phyloP scores from a whole-genome alignment of 2,329 filamentous ascomycete species.

The Stylonectria norvegica region DNA sequence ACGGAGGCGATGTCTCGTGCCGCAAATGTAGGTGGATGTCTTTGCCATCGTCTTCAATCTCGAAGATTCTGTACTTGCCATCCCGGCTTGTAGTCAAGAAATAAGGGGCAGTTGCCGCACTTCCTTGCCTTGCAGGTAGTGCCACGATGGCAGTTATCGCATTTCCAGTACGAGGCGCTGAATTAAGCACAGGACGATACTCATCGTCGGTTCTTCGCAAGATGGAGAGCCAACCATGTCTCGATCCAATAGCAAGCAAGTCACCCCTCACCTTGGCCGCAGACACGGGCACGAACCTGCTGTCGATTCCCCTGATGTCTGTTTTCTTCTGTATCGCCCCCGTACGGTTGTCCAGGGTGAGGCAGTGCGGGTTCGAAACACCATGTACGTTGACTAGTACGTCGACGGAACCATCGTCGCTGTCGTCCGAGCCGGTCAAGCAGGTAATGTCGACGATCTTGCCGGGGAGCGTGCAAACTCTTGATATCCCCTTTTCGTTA shows the following conservation, averaged over 20 bases:
- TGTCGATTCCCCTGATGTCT: conserved; percentile 39
- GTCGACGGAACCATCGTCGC: conserved; percentile 19
- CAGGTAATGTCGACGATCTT: conserved; percentile 52
- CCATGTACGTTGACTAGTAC: conserved; percentile 48
- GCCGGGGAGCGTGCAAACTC: conserved; percentile 39
- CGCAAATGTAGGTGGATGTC: conserved; percentile 44
- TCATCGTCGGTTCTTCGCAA: conserved; percentile 24
- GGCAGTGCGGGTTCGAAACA: conserved; percentile 39
- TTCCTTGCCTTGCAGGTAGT: conserved; percentile 32
- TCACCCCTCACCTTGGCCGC: conserved; percentile 39
- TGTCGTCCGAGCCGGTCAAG: conserved; percentile 23
- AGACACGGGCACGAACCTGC: conserved; percentile 48
- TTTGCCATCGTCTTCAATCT: conserved; percentile 29
- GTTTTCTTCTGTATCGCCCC: conserved; percentile 27
- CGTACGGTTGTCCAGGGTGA: conserved; percentile 37
- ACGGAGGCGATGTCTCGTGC: conserved; percentile 66
- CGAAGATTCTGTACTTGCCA: conserved; percentile 68
- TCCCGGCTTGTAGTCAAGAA: conserved; percentile 75
- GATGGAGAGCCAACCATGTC: conserved; percentile 47
- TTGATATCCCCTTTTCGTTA: conserved; percentile 27
- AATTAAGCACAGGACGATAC: conserved; percentile 30
- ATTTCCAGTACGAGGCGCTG: conserved; percentile 49
- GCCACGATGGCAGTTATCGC: conserved; percentile 65
- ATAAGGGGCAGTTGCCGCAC: conserved; percentile 31
- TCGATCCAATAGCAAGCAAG: conserved; percentile 51